phyloP scores from a whole-genome alignment of 805 yeast genomes.

The Saccharomycopsis fibuligera region DNA sequence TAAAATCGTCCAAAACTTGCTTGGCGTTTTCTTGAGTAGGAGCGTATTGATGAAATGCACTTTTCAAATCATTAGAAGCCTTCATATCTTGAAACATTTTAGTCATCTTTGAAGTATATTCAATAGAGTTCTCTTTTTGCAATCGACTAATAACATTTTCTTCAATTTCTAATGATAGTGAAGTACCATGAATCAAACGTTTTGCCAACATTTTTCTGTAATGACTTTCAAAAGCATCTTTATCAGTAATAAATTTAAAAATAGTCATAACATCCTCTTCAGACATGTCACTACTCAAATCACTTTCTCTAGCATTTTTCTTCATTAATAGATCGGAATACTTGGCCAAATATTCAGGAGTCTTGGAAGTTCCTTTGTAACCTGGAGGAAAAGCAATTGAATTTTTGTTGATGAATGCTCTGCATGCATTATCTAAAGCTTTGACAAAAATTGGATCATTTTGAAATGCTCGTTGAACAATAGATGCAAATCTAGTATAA shows the following conservation, averaged over 20 bases:
- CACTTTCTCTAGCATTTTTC: slow-evolving; percentile 64
- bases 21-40: slow-evolving; percentile 31
- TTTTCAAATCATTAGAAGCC: slow-evolving; percentile 69
- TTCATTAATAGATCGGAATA: slow-evolving; percentile 81
- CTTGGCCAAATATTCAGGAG: slow-evolving; percentile 88
- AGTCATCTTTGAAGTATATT: slow-evolving; percentile 88
- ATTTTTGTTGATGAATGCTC: slow-evolving; percentile 75
- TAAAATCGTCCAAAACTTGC: slow-evolving; percentile 44
- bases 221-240: slow-evolving; percentile 90
- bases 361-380: slow-evolving; percentile 50
- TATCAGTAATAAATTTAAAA: slow-evolving; percentile 84
- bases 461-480: slow-evolving; percentile 62
- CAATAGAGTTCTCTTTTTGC: slow-evolving; percentile 84
- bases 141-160: slow-evolving; percentile 77
- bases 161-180: slow-evolving; percentile 77
- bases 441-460: slow-evolving; percentile 73
- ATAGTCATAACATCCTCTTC: slow-evolving; percentile 81
- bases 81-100: slow-evolving; percentile 95
- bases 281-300: slow-evolving; percentile 62
- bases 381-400: slow-evolving; percentile 63
- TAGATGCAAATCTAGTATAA: slow-evolving; percentile 57
- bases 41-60: slow-evolving; percentile 44
- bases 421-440: slow-evolving; percentile 86
- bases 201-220: slow-evolving; percentile 86
- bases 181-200: slow-evolving; percentile 80